phyloP scores from a whole-genome alignment of 441 rosid genomes.

The Capsella rubella region DNA sequence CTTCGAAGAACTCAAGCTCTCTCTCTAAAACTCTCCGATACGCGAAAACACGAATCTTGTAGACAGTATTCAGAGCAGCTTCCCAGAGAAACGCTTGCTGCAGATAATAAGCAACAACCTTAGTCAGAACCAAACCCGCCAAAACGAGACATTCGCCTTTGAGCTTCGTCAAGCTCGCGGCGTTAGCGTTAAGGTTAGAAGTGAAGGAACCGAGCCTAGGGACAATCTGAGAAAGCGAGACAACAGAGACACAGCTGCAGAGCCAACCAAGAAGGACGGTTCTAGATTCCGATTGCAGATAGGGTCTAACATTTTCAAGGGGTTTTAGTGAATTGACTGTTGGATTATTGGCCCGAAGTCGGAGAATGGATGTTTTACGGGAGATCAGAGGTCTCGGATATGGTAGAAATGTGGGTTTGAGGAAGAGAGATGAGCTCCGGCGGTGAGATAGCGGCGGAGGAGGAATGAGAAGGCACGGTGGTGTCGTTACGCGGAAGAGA shows the following conservation, averaged over 20 bases:
- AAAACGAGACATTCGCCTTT: constrained; percentile 53
- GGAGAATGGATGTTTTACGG: constrained; percentile 35
- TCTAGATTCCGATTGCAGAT: constrained; percentile 57
- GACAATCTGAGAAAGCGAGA: constrained; percentile 73
- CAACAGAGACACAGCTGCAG: constrained; percentile 72
- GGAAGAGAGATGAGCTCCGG: constrained; percentile 23
- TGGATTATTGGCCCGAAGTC: constrained; percentile 31
- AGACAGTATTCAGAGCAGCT: constrained; percentile 67
- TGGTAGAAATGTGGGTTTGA: constrained; percentile 27
- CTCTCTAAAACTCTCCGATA: constrained; percentile 68
- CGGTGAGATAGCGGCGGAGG: constrained; percentile 19
- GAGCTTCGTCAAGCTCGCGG: constrained; percentile 40
- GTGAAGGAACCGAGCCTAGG: constrained; percentile 72
- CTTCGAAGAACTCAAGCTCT: constrained; percentile 83
- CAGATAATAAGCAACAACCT: constrained; percentile 61
- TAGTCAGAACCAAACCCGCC: constrained; percentile 55
- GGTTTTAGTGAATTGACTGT: constrained; percentile 37
- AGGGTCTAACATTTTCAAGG: constrained; percentile 60
- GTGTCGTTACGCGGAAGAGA: constrained; percentile 38
- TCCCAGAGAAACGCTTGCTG: constrained; percentile 89
- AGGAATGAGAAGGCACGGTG: constrained; percentile 31
- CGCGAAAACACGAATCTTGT: constrained; percentile 63
- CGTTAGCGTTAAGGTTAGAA: constrained; percentile 45
- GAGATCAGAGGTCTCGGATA: constrained; percentile 47
- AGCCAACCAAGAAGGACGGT: constrained; percentile 81